These are phyloP conservation scores for Colletotrichum sansevieriae DNA, from an alignment of 2,329 filamentous ascomycete species.

Conservation along the genomic window DNA sequence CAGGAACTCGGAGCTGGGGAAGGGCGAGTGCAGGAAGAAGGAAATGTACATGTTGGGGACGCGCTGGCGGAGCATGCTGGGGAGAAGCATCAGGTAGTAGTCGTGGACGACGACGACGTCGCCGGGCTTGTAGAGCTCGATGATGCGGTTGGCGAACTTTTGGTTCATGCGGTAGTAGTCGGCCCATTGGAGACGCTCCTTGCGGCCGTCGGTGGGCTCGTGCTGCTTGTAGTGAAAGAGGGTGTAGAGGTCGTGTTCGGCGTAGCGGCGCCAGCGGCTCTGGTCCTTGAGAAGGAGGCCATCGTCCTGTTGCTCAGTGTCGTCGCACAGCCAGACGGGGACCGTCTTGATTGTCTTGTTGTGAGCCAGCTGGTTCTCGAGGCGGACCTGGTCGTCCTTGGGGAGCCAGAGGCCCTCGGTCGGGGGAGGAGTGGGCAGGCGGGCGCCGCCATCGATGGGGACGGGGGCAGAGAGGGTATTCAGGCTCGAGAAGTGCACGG, in stretches of 20 bases:
- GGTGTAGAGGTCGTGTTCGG: slow-evolving; percentile 91
- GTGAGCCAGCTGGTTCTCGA: slow-evolving; percentile 81
- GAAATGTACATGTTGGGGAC: slow-evolving; percentile 92
- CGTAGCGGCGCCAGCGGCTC: slow-evolving; percentile 87
- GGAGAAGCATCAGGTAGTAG: slow-evolving; percentile 91
- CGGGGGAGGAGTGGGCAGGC: slow-evolving; percentile 68
- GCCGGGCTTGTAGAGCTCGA: slow-evolving; percentile 90
- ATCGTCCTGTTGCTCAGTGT: slow-evolving; percentile 73
- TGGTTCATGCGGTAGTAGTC: slow-evolving; percentile 96
- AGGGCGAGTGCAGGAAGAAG: slow-evolving; percentile 94
- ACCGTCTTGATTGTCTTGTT: slow-evolving; percentile 83
- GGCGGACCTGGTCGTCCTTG: slow-evolving; percentile 75
- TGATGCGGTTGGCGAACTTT: slow-evolving; percentile 89
- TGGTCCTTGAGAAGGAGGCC: slow-evolving; percentile 86
- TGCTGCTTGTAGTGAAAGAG: slow-evolving; percentile 97
- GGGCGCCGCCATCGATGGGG: slow-evolving; percentile 73
- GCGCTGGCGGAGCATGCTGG: slow-evolving; percentile 87
- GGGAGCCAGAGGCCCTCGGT: slow-evolving; percentile 79
- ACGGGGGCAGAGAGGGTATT: slow-evolving; percentile 86
- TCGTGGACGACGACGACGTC: slow-evolving; percentile 95
- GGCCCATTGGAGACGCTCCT: slow-evolving; percentile 86
- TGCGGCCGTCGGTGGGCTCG: slow-evolving; percentile 86
- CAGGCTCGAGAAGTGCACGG: slow-evolving; percentile 66
- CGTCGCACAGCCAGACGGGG: slow-evolving; percentile 90
- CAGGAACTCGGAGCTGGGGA: slow-evolving; percentile 96